Evolutionary conservation across 2,329 filamentous ascomycete genomes (phyloP).

Genomic region (Dactylellina parvicollis): DNA sequence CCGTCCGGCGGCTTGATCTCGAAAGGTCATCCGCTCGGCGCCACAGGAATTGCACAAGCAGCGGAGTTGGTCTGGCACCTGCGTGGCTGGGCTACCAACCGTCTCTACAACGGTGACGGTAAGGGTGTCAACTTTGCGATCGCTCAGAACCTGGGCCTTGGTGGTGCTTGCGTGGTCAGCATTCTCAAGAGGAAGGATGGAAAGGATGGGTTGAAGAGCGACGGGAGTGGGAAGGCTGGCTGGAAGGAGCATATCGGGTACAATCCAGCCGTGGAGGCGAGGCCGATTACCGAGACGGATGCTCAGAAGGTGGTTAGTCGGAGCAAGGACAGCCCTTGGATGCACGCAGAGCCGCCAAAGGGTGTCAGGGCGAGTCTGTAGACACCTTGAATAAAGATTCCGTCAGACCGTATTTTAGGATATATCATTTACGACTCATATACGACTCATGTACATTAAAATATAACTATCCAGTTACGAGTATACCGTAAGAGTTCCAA

Average conservation of each 20-base stretch:
- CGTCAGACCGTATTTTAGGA: background rate
- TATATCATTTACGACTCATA: background rate
- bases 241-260: constrained; percentile 79
- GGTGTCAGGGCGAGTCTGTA: constrained; percentile 26
- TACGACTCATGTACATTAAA: constrained; percentile 25
- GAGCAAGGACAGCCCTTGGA: constrained; percentile 65
- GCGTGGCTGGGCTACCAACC: constrained; percentile 94
- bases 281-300: constrained; percentile 84
- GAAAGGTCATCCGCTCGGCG: constrained; percentile 93
- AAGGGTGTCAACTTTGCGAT: constrained; percentile 73
- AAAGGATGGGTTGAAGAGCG: constrained; percentile 65
- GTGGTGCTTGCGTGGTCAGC: constrained; percentile 88
- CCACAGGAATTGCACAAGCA: constrained; percentile 93
- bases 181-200: constrained; percentile 89
- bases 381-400: background rate
- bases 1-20: constrained; percentile 93
- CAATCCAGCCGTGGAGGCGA: constrained; percentile 89
- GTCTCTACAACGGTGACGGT: constrained; percentile 68
- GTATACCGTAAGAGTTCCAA: constrained; percentile 8
- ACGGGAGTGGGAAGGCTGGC: constrained; percentile 64
- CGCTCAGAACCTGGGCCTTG: constrained; percentile 92
- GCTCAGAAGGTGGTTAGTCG: constrained; percentile 75
- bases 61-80: constrained; percentile 96
- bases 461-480: constrained; percentile 11
- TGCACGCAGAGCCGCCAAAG: constrained; percentile 41